Conservation (phyloP, 2,329 filamentous ascomycete genomes). For the Ramularia endophylla region DNA sequence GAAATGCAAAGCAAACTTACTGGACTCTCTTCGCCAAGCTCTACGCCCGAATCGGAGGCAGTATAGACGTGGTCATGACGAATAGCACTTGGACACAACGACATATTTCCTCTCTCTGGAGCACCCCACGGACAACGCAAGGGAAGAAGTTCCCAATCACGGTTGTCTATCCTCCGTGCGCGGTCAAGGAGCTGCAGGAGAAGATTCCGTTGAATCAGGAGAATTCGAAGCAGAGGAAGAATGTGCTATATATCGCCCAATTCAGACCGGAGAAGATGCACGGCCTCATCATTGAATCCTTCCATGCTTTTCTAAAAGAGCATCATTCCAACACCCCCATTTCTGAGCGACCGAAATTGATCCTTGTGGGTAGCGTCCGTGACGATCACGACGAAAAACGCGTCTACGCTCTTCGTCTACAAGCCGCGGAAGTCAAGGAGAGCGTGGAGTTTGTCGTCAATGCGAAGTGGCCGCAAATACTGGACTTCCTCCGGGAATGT, state of each 20-base stretch:
- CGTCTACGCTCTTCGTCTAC: slow-evolving; percentile 80
- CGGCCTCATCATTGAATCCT: slow-evolving; percentile 75
- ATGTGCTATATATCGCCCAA: slow-evolving; percentile 89
- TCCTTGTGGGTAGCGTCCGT: slow-evolving; percentile 88
- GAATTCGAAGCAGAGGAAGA: slow-evolving; percentile 64
- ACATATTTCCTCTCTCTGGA: slow-evolving; percentile 79
- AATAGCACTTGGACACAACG: slow-evolving; percentile 92
- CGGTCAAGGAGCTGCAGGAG: slow-evolving; percentile 74
- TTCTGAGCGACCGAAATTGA: slow-evolving; percentile 53
- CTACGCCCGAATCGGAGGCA: slow-evolving; percentile 76
- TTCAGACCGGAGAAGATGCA: slow-evolving; percentile 99
- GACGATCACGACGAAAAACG: slow-evolving; percentile 72
- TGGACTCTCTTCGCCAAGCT: slow-evolving; percentile 79
- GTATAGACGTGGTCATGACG: slow-evolving; percentile 92
- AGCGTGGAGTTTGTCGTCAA: slow-evolving; percentile 83
- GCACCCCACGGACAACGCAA: slow-evolving; percentile 40
- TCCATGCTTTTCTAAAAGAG: slow-evolving; percentile 65
- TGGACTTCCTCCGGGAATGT: slow-evolving; percentile 68
- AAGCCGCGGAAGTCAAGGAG: slow-evolving; percentile 79
- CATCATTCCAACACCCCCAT: slow-evolving; percentile 37
- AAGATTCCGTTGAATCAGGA: slow-evolving; percentile 64
- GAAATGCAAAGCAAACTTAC: slow-evolving; percentile 69
- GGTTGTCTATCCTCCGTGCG: slow-evolving; percentile 87
- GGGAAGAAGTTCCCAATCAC: slow-evolving; percentile 53
- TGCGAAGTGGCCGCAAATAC: slow-evolving; percentile 79